Evolutionary conservation across 2,329 filamentous ascomycete genomes (phyloP).

Genomic region (Epichloe gansuensis): DNA sequence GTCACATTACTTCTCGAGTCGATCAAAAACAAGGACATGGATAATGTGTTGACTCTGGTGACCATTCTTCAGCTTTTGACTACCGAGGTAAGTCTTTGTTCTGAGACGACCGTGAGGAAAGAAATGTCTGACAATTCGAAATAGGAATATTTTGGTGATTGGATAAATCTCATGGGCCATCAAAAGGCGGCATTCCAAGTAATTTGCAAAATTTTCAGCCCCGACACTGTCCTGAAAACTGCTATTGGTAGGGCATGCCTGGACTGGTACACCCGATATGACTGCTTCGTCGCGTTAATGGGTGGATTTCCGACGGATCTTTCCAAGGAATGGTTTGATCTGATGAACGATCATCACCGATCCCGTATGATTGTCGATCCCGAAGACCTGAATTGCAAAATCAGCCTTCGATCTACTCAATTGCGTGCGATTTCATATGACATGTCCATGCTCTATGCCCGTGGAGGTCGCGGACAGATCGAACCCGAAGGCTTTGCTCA

Average conservation of each 20-base stretch:
- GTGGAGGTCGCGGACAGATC: constrained; percentile 51
- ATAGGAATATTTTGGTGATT: constrained; percentile 89
- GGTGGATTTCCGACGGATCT: constrained; percentile 65
- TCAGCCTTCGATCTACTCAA: constrained; percentile 52
- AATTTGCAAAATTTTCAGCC: constrained; percentile 63
- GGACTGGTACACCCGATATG: constrained; percentile 84
- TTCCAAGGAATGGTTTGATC: constrained; percentile 64
- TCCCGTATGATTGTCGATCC: constrained; percentile 47
- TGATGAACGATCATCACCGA: constrained; percentile 49
- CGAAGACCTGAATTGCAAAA: constrained; percentile 48
- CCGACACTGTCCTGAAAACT: constrained; percentile 59
- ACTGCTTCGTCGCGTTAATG: constrained; percentile 72
- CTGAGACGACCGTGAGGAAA: neutral
- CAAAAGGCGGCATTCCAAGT: constrained; percentile 81
- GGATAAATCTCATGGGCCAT: constrained; percentile 85
- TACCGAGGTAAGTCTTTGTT: constrained; percentile 58
- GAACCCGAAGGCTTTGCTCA: constrained; percentile 48
- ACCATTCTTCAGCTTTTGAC: constrained; percentile 87
- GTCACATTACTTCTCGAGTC: constrained; percentile 63
- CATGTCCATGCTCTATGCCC: constrained; percentile 65
- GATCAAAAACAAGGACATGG: constrained; percentile 56
- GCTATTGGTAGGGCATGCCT: constrained; percentile 61
- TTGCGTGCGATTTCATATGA: constrained; percentile 66
- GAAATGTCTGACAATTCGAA: constrained; percentile 2
- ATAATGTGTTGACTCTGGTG: constrained; percentile 61